These are phyloP conservation scores for Tympanopsis confertula DNA, from an alignment of 2,329 filamentous ascomycete genomes.

Conservation along the genomic window DNA sequence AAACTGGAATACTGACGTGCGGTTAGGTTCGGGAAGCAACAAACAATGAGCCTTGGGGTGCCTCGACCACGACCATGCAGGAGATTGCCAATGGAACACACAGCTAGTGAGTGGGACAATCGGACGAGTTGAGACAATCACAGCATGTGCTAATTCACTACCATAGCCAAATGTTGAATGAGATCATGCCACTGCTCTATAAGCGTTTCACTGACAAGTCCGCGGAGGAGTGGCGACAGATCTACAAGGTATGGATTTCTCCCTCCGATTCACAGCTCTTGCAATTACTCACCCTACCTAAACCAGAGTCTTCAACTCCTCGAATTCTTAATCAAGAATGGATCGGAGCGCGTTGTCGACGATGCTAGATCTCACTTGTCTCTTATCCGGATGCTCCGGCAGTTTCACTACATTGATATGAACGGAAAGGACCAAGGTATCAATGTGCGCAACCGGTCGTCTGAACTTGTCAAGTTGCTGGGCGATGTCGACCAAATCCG, in stretches of 20 bases:
- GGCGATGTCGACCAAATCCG: conserved; percentile 83
- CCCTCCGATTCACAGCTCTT: conserved; percentile 4
- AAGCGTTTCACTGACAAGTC: conserved; percentile 97
- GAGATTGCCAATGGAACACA: conserved; percentile 97
- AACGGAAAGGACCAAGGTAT: conserved; percentile 98
- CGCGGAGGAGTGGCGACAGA: conserved; percentile 96
- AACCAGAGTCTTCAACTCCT: conserved; percentile 62
- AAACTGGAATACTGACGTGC: neutral
- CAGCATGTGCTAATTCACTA: conserved; percentile 3
- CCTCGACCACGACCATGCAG: conserved; percentile 77
- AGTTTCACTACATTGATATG: conserved; percentile 91
- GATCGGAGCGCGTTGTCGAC: conserved; percentile 92
- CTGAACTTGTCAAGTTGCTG: conserved; percentile 88
- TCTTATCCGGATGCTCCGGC: conserved; percentile 91
- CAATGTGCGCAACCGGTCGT: conserved; percentile 92
- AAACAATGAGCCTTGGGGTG: conserved; percentile 97
- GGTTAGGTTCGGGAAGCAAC: conserved; percentile 84
- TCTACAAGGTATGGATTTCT: conserved; percentile 65
- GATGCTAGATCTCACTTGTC: conserved; percentile 92
- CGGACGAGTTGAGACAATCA: conserved; percentile 6
- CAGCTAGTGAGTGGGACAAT: conserved; percentile 66
- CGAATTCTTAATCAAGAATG: conserved; percentile 95
- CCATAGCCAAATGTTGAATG: conserved; percentile 80
- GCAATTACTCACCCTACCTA: conserved; percentile 1
- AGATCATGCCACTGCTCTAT: conserved; percentile 99